phyloP scores from a whole-genome alignment of 495 filamentous ascomycete genomes.

The Neurospora sp. region DNA sequence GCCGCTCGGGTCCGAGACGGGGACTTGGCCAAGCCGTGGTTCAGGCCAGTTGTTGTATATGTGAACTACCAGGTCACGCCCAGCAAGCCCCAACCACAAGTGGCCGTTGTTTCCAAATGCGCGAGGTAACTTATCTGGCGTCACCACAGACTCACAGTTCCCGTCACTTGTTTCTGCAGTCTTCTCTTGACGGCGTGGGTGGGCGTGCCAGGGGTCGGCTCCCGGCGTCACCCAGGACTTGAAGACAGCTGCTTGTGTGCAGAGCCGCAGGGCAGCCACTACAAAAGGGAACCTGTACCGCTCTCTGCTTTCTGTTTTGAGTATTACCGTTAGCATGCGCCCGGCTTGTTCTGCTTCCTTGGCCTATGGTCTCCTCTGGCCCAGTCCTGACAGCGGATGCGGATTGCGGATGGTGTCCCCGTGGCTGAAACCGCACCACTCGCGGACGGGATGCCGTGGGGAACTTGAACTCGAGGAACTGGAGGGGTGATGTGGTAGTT shows the following conservation, averaged over 20 bases:
- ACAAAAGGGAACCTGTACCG: background rate
- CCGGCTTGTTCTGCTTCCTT: background rate
- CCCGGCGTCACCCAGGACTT: background rate
- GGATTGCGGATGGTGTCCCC: background rate
- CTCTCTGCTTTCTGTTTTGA: background rate
- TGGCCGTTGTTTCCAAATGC: background rate
- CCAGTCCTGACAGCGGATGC: background rate
- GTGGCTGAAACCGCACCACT: background rate
- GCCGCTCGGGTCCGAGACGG: slow-evolving; percentile 16
- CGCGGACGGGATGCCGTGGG: background rate
- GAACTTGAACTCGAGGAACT: background rate
- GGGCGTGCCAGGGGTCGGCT: background rate
- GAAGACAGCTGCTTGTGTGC: background rate
- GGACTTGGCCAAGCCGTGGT: background rate
- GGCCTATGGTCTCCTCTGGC: background rate
- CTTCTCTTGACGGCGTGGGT: background rate
- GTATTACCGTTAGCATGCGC: background rate
- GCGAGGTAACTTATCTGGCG: background rate
- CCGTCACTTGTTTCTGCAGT: background rate
- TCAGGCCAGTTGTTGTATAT: background rate
- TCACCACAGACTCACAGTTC: background rate
- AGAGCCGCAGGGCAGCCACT: background rate
- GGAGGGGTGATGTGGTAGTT: background rate
- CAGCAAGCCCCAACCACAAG: background rate
- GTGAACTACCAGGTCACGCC: background rate